Conservation (phyloP, 2,329 filamentous ascomycete species). For the Stemphylium vesicarium region DNA sequence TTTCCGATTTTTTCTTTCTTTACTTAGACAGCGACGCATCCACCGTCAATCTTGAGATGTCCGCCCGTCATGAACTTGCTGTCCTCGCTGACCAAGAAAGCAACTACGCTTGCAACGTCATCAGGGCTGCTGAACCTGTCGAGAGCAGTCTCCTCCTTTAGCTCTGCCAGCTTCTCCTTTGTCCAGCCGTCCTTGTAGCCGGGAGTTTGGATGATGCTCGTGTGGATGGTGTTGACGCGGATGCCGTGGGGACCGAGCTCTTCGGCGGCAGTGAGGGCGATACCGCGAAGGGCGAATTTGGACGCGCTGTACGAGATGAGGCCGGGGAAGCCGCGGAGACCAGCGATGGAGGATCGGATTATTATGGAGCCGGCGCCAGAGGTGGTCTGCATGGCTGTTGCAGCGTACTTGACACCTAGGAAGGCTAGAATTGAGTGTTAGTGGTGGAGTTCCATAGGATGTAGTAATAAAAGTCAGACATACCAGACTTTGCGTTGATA, state of each 20-base stretch:
- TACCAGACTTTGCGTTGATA: constrained; percentile 49
- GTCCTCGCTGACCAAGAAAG: constrained; percentile 50
- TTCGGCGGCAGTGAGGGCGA: constrained; percentile 48
- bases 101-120: constrained; percentile 49
- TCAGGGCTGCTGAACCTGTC: constrained; percentile 47
- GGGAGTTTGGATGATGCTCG: constrained; percentile 47
- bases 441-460: neutral
- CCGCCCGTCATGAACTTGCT: constrained; percentile 50
- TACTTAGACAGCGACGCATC: constrained; percentile 36
- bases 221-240: constrained; percentile 52
- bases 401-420: constrained; percentile 48
- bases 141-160: constrained; percentile 43
- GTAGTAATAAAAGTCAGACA: neutral
- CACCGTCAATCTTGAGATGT: constrained; percentile 44
- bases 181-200: constrained; percentile 46
- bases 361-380: constrained; percentile 48
- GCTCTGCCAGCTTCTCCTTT: constrained; percentile 42
- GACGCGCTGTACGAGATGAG: constrained; percentile 47
- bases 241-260: constrained; percentile 49
- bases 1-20: neutral
- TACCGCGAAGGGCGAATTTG: constrained; percentile 49
- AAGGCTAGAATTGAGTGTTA: constrained; percentile 35
- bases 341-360: constrained; percentile 49
- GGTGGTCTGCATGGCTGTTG: constrained; percentile 38
- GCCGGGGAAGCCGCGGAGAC: constrained; percentile 48